Evolutionary conservation across 1,284 basidiomycete species (phyloP).

Genomic region (Stereum hirsutum): DNA sequence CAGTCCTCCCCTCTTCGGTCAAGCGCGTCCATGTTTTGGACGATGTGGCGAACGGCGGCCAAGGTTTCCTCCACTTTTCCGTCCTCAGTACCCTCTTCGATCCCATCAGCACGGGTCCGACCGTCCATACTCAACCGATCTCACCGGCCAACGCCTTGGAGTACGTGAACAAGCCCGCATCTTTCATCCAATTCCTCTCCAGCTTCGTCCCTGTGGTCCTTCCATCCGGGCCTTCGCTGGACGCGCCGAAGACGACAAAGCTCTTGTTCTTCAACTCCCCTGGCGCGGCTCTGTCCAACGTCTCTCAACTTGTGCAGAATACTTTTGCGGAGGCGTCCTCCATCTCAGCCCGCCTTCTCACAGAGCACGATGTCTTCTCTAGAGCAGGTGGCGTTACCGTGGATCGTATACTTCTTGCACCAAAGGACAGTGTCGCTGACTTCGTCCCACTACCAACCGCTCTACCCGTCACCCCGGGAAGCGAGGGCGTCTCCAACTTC

Average conservation of each 20-base stretch:
- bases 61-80: conserved; percentile 64
- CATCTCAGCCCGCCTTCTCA: conserved; percentile 49
- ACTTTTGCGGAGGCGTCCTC: conserved; percentile 43
- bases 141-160: conserved; percentile 45
- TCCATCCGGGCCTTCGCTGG: conserved; percentile 12
- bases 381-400: conserved; percentile 57
- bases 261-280: conserved; percentile 58
- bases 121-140: conserved; percentile 50
- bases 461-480: conserved; percentile 40
- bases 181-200: conserved; percentile 37
- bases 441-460: conserved; percentile 38
- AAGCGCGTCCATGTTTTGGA: conserved; percentile 62
- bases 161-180: conserved; percentile 35
- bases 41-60: conserved; percentile 57
- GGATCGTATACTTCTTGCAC: conserved; percentile 50
- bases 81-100: conserved; percentile 57
- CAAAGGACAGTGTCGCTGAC: conserved; percentile 23
- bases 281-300: conserved; percentile 37
- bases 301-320: conserved; percentile 47
- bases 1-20: conserved; percentile 46
- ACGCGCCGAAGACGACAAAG: conserved; percentile 34
- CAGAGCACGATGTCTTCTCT: conserved; percentile 61
- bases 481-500: conserved; percentile 50
- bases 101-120: conserved; percentile 24
- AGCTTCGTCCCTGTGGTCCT: conserved; percentile 12